Base-by-base conservation (phyloP, 2,329 filamentous ascomycete genomes). In the Chalaropsis thielavioides region DNA sequence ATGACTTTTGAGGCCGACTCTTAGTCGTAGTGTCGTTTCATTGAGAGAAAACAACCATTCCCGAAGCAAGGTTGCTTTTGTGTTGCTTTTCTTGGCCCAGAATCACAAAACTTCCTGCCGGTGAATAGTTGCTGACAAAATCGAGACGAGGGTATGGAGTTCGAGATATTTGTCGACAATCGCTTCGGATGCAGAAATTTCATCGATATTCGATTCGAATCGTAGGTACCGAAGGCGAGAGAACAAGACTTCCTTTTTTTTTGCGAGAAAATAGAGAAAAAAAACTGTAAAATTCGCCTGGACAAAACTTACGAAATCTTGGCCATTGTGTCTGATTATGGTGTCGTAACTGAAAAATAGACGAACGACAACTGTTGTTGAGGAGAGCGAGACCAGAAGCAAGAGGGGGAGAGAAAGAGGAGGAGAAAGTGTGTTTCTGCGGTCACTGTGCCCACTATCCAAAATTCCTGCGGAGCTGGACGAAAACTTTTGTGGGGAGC, bases 281-380 rank as follows among this genome's bases (percentile, higher is more conserved):
- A 65, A 63, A 63, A 56, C 41, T 58, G 6, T n/a, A n/a, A 64
- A 61, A 40, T 61, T 44, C 63, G 56, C 35, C 61, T 43, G 56
- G 44, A 61, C 63, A 56, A 67, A 61, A 83, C 82, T 79, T 80
- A 84, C 82, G 81, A 83, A 71, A 80, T 73, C 78, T 84, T 84
- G 76, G 81, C 82, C 82, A 84, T 84, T 82, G 76, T 79, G 75
- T 78, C 75, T 76, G 77, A 75, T 75, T 76, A 72, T 74, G 66
- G 61, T 66, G 68, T 68, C 64, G 64, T 66, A 62, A 64, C 64
- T 61, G 64, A 64, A 67, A 67, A 62, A 66, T 51, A 66, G 62
- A 64, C 58, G 24, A 66, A 66, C 65, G 62, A 64, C 62, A 66
- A 35, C 65, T 62, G 61, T 66, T 64, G 62, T 64, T 66, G 62